phyloP scores from a whole-genome alignment of 2,329 filamentous ascomycete species.

The Colletotrichum musae region DNA sequence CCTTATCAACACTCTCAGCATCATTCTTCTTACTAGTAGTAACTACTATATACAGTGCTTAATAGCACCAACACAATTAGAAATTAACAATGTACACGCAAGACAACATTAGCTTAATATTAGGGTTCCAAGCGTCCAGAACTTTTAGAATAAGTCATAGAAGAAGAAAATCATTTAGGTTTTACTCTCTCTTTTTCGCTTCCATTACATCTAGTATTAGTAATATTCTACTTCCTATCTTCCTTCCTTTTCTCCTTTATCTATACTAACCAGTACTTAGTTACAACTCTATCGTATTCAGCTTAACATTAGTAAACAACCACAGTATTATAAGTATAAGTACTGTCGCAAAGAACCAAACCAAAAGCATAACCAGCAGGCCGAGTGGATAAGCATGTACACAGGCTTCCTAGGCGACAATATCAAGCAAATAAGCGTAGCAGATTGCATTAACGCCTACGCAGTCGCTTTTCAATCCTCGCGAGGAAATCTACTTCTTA shows the following conservation, averaged over 20 bases:
- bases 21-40: conserved; percentile 49
- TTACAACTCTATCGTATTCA: conserved; percentile 9
- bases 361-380: background rate
- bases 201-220: conserved; percentile 6
- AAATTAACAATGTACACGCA: conserved; percentile 47
- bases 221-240: background rate
- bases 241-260: no score
- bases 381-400: background rate
- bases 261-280: background rate
- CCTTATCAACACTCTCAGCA: conserved; percentile 50
- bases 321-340: background rate
- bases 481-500: background rate
- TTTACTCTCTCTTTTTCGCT: background rate
- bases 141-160: conserved; percentile 37
- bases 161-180: conserved; percentile 11
- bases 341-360: background rate
- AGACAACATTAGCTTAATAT: conserved; percentile 43
- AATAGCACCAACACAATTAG: conserved; percentile 49
- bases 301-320: background rate
- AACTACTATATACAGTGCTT: conserved; percentile 57
- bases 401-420: background rate
- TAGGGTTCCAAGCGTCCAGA: conserved; percentile 44
- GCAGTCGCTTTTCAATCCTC: background rate
- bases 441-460: background rate
- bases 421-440: background rate